Evolutionary conservation across 331 rosid species (phyloP).

Genomic region (Quercus lobata): DNA sequence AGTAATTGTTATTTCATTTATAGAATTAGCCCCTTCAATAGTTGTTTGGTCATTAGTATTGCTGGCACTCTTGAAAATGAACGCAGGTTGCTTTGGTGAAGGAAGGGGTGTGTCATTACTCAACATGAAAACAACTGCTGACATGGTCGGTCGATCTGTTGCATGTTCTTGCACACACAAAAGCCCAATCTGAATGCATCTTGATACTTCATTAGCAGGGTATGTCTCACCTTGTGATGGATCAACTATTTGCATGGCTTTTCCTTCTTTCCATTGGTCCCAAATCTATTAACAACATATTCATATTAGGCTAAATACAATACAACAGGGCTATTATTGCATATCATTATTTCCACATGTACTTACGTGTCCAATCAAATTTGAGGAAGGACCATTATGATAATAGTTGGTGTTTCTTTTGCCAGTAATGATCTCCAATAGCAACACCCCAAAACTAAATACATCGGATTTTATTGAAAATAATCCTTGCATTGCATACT

Average conservation of each 20-base stretch:
- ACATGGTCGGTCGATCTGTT: no score
- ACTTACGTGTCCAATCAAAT: conserved; percentile 59
- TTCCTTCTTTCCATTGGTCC: conserved; percentile 51
- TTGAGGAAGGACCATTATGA: conserved; percentile 18
- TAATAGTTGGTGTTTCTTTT: conserved; percentile 26
- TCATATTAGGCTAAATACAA: not conserved
- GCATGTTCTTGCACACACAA: no score
- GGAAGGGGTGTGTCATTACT: no score
- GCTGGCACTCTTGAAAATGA: conserved; percentile 36
- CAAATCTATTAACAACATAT: conserved; percentile 33
- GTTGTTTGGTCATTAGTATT: conserved; percentile 37
- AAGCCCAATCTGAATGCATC: no score
- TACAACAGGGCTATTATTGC: no score
- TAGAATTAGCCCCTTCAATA: not conserved
- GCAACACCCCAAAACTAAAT: conserved; percentile 50
- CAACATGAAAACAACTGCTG: no score
- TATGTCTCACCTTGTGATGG: conserved; percentile 14
- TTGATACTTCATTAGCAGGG: not conserved
- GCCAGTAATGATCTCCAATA: conserved; percentile 51
- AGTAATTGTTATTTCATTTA: no score
- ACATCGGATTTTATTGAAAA: conserved; percentile 58
- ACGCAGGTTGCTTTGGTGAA: no score
- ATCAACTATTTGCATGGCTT: conserved; percentile 35
- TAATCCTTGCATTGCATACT: conserved; percentile 52
- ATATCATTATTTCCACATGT: no score